Evolutionary conservation across 352 stramenopile species (phyloP), one percentile per base, ranked within the genome.

Genomic region (Globisporangium heterothallicum): DNA sequence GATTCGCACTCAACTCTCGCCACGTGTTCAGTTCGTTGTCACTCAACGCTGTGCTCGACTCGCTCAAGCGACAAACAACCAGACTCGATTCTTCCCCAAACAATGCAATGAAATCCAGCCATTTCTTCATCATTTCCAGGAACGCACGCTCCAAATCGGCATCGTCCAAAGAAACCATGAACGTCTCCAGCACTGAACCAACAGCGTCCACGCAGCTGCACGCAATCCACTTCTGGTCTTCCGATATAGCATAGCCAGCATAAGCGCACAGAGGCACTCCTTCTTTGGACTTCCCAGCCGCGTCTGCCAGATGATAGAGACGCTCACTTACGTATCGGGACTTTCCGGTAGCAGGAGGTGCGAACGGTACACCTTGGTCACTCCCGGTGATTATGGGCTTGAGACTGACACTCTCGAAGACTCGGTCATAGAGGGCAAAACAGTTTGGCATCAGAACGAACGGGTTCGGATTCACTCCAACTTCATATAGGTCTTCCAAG

Each of bases 401-500:
- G 5, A 91, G 50, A 9, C 55, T 70, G 12, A 88, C 53, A 6
- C 59, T 73, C 44, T 88, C 80, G 38, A 63, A 74, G n/a, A 91
- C 63, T 9, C 80, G 77, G 32, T 91, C 63, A 57, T 87, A 91
- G 6, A 91, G 59, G 6, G 64, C 63, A 55, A 91, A 84, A 49
- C 74, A 79, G 40, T 49, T 69, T 7, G 78, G 69, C 57, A 88
- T 71, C 26, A 87, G 51, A 29, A 68, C 58, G 29, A 78, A 73
- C 13, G 80, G 80, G 24, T 68, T 84, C 18, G 75, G 64, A 32
- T 86, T 80, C 32, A 91, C 58, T 30, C 70, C 64, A 2, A 81
- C 71, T 53, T 84, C 74, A 48, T 83, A 84, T 45, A 91, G 36
- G 40, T 91, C 78, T 41, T 91, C 80, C 38, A 91, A 52, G 27